phyloP scores from a whole-genome alignment of 1,284 basidiomycete genomes.

The Cutaneotrichosporon sp. region DNA sequence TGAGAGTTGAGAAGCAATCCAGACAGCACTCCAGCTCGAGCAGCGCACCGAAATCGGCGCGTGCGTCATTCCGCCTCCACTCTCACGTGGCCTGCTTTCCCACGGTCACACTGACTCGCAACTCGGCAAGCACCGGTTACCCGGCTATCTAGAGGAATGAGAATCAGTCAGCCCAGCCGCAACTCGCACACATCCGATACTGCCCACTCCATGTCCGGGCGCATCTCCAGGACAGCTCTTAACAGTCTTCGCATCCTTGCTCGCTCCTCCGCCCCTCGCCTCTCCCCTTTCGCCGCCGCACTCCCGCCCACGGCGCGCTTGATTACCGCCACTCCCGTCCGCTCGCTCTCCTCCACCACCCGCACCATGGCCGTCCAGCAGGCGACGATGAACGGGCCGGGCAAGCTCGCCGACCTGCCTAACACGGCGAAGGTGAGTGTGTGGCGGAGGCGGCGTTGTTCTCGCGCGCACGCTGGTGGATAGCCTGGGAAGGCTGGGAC shows the following conservation, averaged over 20 bases:
- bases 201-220: background rate
- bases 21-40: background rate
- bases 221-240: background rate
- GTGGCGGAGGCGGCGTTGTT: background rate
- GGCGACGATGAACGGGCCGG: conserved; percentile 21
- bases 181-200: background rate
- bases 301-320: too few species aligned
- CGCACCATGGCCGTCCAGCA: conserved; percentile 1
- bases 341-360: background rate
- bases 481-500: too few species aligned
- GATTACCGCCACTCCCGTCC: too few species aligned
- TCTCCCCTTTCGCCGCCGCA: too few species aligned
- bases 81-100: background rate
- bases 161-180: too few species aligned
- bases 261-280: too few species aligned
- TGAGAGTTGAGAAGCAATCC: conserved; percentile 1
- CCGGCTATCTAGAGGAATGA: background rate
- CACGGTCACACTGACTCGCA: conserved; percentile 5
- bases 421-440: conserved; percentile 40
- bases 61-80: background rate
- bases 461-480: too few species aligned
- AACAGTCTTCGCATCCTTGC: background rate
- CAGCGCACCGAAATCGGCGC: background rate
- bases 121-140: background rate
- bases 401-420: conserved; percentile 33